phyloP scores from a whole-genome alignment of 73 alveolate genomes.

The Stentor coeruleus region DNA sequence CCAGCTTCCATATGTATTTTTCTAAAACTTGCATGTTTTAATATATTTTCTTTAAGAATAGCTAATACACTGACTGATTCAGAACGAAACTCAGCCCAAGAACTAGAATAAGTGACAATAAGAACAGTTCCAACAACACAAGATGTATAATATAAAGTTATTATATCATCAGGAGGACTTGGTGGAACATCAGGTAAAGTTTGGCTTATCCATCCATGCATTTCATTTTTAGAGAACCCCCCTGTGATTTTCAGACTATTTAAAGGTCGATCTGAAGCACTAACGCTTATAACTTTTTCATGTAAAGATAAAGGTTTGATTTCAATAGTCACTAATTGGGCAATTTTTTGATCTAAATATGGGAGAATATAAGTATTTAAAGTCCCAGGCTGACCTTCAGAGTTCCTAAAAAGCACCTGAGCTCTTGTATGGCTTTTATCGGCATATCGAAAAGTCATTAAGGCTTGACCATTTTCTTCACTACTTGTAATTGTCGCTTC shows the following conservation, averaged over 20 bases:
- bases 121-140: conserved; percentile 13
- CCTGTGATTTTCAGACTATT: conserved; percentile 13
- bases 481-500: not conserved
- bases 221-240: conserved; percentile 3
- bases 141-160: not conserved
- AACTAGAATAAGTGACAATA: not conserved
- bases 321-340: conserved; percentile 6
- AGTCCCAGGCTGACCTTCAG: conserved; percentile 26
- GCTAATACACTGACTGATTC: conserved; percentile 15
- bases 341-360: conserved; percentile 7
- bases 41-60: conserved; percentile 13
- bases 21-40: conserved; percentile 10
- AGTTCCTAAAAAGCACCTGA: not conserved
- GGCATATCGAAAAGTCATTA: not conserved
- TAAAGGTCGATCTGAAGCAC: not conserved
- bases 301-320: conserved; percentile 26
- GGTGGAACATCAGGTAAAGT: conserved; percentile 31
- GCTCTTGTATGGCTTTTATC: not conserved
- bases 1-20: not conserved
- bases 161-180: not conserved
- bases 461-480: conserved; percentile 10
- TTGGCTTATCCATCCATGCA: conserved; percentile 28
- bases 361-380: not conserved
- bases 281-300: not conserved
- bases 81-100: not conserved